Evolutionary conservation across 495 filamentous ascomycete species (phyloP), one percentile per base, ranked within the genome.

Genomic region (Hyaloscypha hepaticicola): DNA sequence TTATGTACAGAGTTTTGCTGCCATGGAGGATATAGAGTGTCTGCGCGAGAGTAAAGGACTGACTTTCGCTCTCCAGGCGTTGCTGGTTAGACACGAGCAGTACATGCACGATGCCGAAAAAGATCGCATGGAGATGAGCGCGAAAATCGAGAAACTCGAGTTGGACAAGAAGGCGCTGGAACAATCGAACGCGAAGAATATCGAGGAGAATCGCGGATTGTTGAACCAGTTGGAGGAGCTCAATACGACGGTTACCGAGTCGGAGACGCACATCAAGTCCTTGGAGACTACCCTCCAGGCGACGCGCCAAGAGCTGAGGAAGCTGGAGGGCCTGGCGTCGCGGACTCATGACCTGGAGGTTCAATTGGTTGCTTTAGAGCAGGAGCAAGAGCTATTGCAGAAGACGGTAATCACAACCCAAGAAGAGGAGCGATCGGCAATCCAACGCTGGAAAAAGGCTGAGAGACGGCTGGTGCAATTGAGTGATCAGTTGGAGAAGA

Each of bases 51-150:
- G 53, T 68, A 69, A 72, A 53, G 83, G 82, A 77, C 87, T 92
- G 76, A 92, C 85, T 21, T 90, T 90, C 77, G 75, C 87, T 48
- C 77, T 92, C 59, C 88, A 97, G 94, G 91, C 93, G 34, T 80
- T 99, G 41, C 85, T 99, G 21, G 86, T 88, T 57, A 90, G 93
- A 62, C 93, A 98, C 83, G 94, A 97, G 77, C 85, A 87, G 45
- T 97, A 96, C 74, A 91, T 97, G 81, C 88, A 86, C 22, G 91
- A 96, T 72, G 90, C 92, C 58, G 92, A 96, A 79, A 83, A 87
- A 58, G 91, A 96, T 70, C 87, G 95, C 19, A 75, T 76, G 51
- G 85, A 85, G 31, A 85, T 96, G 79, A 79, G 82, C 14, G 76
- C 79, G 41, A 89, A 80, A 50, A 90, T 97, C 68, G 88, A 90